A percentile compares a stretch with the other conserved stretches of the same genome.
These are phyloP conservation scores for Ettlia oleoabundans DNA, from an alignment of 139 green algal genomes.

Conservation along the genomic window DNA sequence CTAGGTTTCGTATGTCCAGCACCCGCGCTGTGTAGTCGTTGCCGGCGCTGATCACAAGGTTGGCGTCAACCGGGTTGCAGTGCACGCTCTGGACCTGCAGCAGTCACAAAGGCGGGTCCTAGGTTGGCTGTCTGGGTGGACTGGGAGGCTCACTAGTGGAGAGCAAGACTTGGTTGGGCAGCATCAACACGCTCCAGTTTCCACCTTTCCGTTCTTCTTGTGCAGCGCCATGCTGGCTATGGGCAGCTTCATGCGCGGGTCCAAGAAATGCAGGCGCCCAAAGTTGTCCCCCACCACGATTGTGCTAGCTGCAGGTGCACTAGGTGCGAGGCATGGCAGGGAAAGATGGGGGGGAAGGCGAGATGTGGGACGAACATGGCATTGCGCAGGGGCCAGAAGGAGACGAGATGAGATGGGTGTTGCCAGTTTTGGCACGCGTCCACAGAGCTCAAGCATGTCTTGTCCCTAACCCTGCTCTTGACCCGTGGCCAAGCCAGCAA, in stretches of 20 bases:
- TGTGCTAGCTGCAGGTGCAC: neutral
- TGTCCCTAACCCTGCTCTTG: too few species aligned
- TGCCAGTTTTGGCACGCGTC: neutral
- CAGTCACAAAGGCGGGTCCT: too few species aligned
- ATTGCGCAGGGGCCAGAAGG: too few species aligned
- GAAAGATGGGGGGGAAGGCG: neutral
- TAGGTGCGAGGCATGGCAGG: neutral
- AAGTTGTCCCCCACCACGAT: constrained; percentile 72
- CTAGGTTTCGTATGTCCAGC: constrained; percentile 72
- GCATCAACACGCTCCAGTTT: too few species aligned
- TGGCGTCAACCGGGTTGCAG: constrained; percentile 70
- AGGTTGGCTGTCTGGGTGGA: too few species aligned
- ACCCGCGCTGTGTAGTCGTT: constrained; percentile 83
- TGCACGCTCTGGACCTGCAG: constrained; percentile 58
- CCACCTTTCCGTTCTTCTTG: constrained; percentile 41
- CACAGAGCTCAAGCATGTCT: too few species aligned
- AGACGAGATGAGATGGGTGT: too few species aligned
- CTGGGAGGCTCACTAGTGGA: too few species aligned
- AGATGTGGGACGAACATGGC: too few species aligned
- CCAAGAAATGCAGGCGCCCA: constrained; percentile 66
- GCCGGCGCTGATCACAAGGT: constrained; percentile 77
- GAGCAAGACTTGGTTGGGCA: too few species aligned
- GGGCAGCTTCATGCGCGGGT: constrained; percentile 41
- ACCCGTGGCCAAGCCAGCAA: too few species aligned
- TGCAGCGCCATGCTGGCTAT: neutral